These are phyloP conservation scores for Dryadomyces sulphureus DNA, from an alignment of 2,329 filamentous ascomycete genomes.

Conservation along the genomic window DNA sequence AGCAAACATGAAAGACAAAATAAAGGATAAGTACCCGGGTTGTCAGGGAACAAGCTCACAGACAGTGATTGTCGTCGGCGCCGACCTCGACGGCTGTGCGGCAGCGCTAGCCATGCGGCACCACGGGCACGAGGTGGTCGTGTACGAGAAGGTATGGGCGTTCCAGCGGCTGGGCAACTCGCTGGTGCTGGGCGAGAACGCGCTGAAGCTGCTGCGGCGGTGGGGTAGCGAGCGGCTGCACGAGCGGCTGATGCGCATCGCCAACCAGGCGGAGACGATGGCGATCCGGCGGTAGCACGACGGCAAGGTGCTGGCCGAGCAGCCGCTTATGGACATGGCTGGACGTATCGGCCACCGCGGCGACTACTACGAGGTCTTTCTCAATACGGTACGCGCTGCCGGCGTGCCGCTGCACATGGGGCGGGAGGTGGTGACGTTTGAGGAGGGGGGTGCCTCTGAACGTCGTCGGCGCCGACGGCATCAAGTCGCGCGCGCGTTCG, in stretches of 20 bases:
- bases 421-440: conserved; percentile 22
- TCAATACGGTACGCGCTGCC: conserved; percentile 22
- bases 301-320: conserved; percentile 28
- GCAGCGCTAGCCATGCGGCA: conserved; percentile 31
- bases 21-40: no score
- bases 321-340: conserved; percentile 35
- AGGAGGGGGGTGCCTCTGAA: conserved; percentile 13
- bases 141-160: conserved; percentile 27
- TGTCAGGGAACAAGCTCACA: no score
- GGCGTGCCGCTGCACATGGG: conserved; percentile 25
- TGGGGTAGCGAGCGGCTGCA: conserved; percentile 25
- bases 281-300: conserved; percentile 31
- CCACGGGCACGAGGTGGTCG: conserved; percentile 26
- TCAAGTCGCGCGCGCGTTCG: conserved; percentile 33
- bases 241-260: conserved; percentile 24
- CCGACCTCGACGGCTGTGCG: conserved; percentile 32
- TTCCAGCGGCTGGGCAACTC: conserved; percentile 30
- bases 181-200: conserved; percentile 30
- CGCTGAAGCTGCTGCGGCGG: conserved; percentile 26
- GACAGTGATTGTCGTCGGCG: conserved; percentile 32
- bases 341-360: conserved; percentile 29
- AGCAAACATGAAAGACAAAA: no score
- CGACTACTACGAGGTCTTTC: conserved; percentile 27
- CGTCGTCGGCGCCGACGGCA: conserved; percentile 35
- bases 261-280: conserved; percentile 31